Evolutionary conservation across 192 early-diverging fungal genomes (phyloP).

Genomic region (Oehlia diaphana): DNA sequence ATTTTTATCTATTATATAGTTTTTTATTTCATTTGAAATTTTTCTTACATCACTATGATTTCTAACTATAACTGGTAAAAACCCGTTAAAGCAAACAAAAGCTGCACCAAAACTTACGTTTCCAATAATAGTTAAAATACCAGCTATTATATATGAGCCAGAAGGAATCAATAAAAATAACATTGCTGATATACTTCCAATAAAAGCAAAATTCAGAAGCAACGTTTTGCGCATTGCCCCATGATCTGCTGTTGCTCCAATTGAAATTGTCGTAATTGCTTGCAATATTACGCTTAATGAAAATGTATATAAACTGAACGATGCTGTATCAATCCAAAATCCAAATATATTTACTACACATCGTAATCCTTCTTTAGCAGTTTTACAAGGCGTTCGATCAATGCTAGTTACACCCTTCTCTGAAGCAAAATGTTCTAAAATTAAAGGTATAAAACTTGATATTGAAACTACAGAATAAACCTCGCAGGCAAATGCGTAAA

Average conservation of each 20-base stretch:
- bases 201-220: conserved; percentile 40
- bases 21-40: conserved; percentile 20
- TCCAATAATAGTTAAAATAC: conserved; percentile 42
- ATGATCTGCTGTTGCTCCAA: conserved; percentile 41
- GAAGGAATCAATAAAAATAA: conserved; percentile 40
- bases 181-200: conserved; percentile 45
- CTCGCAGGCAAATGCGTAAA: conserved; percentile 45
- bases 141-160: conserved; percentile 33
- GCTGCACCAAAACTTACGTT: conserved; percentile 51
- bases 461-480: conserved; percentile 43
- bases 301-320: conserved; percentile 45
- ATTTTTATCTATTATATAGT: neutral
- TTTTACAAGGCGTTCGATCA: conserved; percentile 27
- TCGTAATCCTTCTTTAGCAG: conserved; percentile 18
- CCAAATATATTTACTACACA: conserved; percentile 41
- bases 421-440: conserved; percentile 38
- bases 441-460: conserved; percentile 45
- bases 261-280: conserved; percentile 42
- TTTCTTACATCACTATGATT: conserved; percentile 34
- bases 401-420: conserved; percentile 38
- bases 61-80: conserved; percentile 47
- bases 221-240: conserved; percentile 45
- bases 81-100: conserved; percentile 54
- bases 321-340: conserved; percentile 40
- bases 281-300: conserved; percentile 43